Evolutionary conservation across 495 filamentous ascomycete species (phyloP).

Genomic region (Xylaria castorea): DNA sequence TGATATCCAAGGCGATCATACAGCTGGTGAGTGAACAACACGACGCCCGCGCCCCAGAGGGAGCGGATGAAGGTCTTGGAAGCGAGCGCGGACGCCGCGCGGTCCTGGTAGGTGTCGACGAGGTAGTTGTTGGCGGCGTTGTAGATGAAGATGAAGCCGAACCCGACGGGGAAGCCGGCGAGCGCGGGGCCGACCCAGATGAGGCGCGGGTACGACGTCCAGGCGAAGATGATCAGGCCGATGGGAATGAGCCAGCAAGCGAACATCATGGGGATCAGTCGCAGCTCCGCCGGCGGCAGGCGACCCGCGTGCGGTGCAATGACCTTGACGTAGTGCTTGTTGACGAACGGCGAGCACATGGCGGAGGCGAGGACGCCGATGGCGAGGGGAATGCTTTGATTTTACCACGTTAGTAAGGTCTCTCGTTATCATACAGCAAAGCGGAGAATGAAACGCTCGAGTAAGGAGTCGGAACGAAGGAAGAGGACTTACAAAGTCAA

Average conservation of each 20-base stretch:
- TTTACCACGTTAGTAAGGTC: not conserved
- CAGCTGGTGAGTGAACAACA: constrained; percentile 85
- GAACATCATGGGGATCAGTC: constrained; percentile 85
- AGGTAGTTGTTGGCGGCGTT: constrained; percentile 82
- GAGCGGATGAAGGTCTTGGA: constrained; percentile 81
- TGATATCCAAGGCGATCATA: constrained; percentile 73
- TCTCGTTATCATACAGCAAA: not conserved
- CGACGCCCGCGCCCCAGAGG: constrained; percentile 77
- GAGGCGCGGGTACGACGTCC: constrained; percentile 71
- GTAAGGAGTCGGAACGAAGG: not conserved
- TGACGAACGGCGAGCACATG: constrained; percentile 71
- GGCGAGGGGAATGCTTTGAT: constrained; percentile 38
- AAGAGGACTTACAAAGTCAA: constrained; percentile 69
- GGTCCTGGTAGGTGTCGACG: constrained; percentile 84
- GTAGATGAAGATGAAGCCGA: constrained; percentile 87
- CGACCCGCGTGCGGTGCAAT: constrained; percentile 62
- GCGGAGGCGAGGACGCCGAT: constrained; percentile 65
- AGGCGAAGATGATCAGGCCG: constrained; percentile 84
- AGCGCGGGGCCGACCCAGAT: constrained; percentile 75
- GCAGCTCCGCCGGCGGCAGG: constrained; percentile 74
- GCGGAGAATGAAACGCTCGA: not conserved
- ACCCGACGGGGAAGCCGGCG: constrained; percentile 78
- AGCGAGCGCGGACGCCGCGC: constrained; percentile 84
- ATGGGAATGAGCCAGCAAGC: constrained; percentile 81
- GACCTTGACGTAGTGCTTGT: constrained; percentile 75